Evolutionary conservation across 148 eudicot species (phyloP).

Genomic region (Chenopodium album): DNA sequence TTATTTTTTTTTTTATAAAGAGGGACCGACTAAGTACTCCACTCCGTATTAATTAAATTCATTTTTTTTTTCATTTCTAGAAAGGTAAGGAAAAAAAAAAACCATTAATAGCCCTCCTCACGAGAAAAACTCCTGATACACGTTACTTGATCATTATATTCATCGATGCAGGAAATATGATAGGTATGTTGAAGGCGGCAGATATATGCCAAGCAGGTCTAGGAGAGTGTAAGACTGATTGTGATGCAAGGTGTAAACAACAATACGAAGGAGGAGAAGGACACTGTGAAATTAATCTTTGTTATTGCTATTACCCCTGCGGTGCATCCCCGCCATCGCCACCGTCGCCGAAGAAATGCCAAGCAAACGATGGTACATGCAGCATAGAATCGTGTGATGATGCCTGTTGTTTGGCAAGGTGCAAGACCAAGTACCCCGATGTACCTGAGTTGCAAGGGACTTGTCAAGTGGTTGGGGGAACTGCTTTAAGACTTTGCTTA

Average conservation of each 20-base stretch:
- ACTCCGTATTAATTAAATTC: no score
- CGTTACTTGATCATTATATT: no score
- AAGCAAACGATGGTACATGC: neutral
- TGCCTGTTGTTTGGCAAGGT: slow-evolving; percentile 4
- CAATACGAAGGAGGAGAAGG: no score
- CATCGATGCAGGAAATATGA: neutral
- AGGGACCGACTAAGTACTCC: no score
- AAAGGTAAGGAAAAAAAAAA: no score
- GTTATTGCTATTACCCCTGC: neutral
- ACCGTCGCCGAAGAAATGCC: neutral
- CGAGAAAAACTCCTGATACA: no score
- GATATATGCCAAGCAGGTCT: neutral
- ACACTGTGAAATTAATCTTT: neutral
- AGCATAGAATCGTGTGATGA: neutral
- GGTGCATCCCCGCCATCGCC: neutral
- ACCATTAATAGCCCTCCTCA: no score
- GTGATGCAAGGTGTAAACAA: slow-evolving; percentile 4
- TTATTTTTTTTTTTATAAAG: no score
- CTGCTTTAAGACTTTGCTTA: neutral
- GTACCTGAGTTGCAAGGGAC: neutral
- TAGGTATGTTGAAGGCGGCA: neutral
- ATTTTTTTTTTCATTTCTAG: no score
- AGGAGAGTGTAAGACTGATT: slow-evolving; percentile 11
- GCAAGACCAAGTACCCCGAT: neutral
- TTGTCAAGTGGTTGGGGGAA: neutral